Conservation (phyloP, 2,329 filamentous ascomycete species). For the Pleurostoma richardsiae region DNA sequence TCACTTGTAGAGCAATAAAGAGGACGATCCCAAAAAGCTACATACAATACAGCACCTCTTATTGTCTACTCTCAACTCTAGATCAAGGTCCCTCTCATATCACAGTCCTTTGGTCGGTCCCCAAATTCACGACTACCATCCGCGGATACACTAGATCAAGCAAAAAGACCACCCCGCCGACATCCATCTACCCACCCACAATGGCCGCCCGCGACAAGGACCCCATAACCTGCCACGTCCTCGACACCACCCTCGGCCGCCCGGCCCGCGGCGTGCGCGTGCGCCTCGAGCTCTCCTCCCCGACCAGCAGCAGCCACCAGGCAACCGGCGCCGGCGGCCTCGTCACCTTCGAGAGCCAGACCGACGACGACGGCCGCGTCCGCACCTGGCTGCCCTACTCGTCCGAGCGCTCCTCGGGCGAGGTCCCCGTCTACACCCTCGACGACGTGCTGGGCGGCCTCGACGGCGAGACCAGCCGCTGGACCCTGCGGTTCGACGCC, state of each 20-base stretch:
- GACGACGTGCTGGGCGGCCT: slow-evolving; percentile 47
- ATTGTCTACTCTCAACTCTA: too few species aligned
- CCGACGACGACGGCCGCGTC: slow-evolving; percentile 73
- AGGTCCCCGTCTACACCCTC: slow-evolving; percentile 54
- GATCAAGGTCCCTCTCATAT: too few species aligned
- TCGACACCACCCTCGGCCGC: slow-evolving; percentile 71
- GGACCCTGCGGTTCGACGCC: slow-evolving; percentile 70
- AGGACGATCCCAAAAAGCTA: too few species aligned
- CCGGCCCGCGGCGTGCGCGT: slow-evolving; percentile 65
- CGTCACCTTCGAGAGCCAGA: slow-evolving; percentile 58
- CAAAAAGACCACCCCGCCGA: neutral
- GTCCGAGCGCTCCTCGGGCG: slow-evolving; percentile 42
- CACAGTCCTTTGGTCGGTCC: too few species aligned
- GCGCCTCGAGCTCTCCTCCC: slow-evolving; percentile 47
- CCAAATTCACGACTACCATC: too few species aligned
- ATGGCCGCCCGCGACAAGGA: slow-evolving; percentile 35
- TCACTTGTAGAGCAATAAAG: too few species aligned
- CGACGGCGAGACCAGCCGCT: slow-evolving; percentile 41
- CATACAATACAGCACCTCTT: too few species aligned
- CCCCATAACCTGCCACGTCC: slow-evolving; percentile 81
- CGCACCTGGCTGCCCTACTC: slow-evolving; percentile 61
- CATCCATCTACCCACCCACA: neutral
- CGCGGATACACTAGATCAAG: neutral
- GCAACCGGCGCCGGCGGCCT: slow-evolving; percentile 24
- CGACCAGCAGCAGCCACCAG: slow-evolving; percentile 16